Base-by-base conservation (phyloP, 2,329 filamentous ascomycete genomes). In the Dactylellina cionopaga region DNA sequence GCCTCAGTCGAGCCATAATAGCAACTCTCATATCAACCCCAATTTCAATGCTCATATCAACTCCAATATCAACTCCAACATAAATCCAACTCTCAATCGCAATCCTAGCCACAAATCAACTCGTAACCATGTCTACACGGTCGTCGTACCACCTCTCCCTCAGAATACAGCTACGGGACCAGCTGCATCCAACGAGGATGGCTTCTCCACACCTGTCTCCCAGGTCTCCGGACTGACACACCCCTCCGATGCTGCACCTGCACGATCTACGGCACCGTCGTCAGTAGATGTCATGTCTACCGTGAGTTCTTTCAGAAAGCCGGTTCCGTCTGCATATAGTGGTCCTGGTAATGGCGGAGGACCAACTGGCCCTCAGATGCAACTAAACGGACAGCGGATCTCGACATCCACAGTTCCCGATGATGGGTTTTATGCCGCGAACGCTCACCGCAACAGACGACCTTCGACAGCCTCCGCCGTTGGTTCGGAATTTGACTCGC, bases 401-500 rank as follows among this genome's bases (percentile, higher is more conserved):
- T 72, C 68, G 29, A 65, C 68, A 9, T 65, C 68, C 24, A 65
- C 59, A 5, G 25, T 52, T 4, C 51, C 58, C 5, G 68, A 65
- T 41, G 68, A 65, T 22, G 52, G 66, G n/a, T 52, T 64, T 51
- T 64, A 72, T 72, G 17, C 25, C 10, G 25, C 24, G 7, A 55
- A 49, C 17, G 19, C 27, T 17, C 41, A 44, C 17, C 66, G 58
- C 11, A 24, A 31, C n/a, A 56, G 68, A 33, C 58, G 59, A 19
- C 59, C 37, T 5, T 65, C 68, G 5, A 49, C 29, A 29, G 51
- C 37, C 5, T 72, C 68, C 13, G 52, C 19, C 13, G 33, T 72
- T 13, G 69, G 63, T 11, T 68, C 69, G 13, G 69, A 74, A 35
- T 74, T 74, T 43, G 69, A 74, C 35, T 74, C 69, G 13, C 44